These are phyloP conservation scores for Pythium brachiatum DNA, from an alignment of 352 stramenopile species.

Conservation along the genomic window DNA sequence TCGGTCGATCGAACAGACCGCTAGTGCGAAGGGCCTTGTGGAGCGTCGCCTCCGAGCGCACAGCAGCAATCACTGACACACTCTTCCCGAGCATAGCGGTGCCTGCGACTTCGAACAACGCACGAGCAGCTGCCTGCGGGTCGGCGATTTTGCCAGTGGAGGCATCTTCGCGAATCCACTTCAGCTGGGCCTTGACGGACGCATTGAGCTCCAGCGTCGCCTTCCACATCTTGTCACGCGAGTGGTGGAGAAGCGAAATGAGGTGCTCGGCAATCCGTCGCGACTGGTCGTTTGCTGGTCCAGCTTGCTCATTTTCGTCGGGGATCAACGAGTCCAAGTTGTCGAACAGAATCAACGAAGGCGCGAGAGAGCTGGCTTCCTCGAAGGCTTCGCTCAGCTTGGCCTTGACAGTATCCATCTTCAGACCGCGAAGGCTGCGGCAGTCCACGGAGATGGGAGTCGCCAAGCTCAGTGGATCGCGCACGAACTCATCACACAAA, in stretches of 20 bases:
- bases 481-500: conserved; percentile 37
- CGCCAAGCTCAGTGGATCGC: conserved; percentile 34
- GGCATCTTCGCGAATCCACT: conserved; percentile 6
- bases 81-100: conserved; percentile 63
- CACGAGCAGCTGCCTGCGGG: conserved; percentile 21
- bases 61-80: conserved; percentile 55
- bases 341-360: conserved; percentile 72
- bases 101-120: conserved; percentile 47
- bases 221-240: conserved; percentile 55
- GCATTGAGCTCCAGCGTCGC: conserved; percentile 51
- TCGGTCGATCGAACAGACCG: conserved; percentile 67
- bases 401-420: conserved; percentile 84
- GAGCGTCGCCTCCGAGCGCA: conserved; percentile 58
- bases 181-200: conserved; percentile 37
- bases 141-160: conserved; percentile 11
- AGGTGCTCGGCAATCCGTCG: conserved; percentile 81
- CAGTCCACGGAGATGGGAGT: conserved; percentile 59
- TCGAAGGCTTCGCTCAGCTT: conserved; percentile 60
- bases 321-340: conserved; percentile 83
- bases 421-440: conserved; percentile 71
- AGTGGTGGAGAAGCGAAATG: conserved; percentile 54
- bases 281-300: conserved; percentile 80
- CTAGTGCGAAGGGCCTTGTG: conserved; percentile 62
- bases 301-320: conserved; percentile 70
- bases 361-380: conserved; percentile 39